Percentiles rank a stretch among this genome's conserved stretches.
phyloP scores from a whole-genome alignment of 257 asterid genomes.

The Datura wrightii region DNA sequence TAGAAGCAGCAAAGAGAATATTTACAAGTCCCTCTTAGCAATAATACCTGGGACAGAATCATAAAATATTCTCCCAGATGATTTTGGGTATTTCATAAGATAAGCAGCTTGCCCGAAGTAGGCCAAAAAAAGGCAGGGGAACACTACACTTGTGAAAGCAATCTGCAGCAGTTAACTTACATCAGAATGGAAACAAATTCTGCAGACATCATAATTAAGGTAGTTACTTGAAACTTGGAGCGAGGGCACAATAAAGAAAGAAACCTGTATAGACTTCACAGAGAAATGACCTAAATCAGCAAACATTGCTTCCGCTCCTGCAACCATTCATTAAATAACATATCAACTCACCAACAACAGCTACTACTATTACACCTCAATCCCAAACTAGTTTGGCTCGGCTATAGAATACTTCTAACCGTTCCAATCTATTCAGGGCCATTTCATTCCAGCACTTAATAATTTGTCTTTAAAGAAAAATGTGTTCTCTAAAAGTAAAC shows the following conservation, averaged over 20 bases:
- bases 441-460: background rate
- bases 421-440: background rate
- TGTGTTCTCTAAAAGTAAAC: background rate
- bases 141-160: conserved; percentile 84
- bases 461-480: background rate
- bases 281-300: conserved; percentile 98
- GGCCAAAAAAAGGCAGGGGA: conserved; percentile 94
- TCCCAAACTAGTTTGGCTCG: background rate
- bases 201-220: background rate
- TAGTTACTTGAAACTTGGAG: background rate
- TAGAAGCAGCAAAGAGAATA: background rate
- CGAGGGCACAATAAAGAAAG: conserved; percentile 13
- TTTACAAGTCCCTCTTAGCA: conserved; percentile 1
- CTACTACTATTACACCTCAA: background rate
- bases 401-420: background rate
- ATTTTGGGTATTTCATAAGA: conserved; percentile 70
- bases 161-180: conserved; percentile 54
- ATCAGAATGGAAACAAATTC: conserved; percentile 26
- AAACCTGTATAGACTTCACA: conserved; percentile 90
- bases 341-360: background rate
- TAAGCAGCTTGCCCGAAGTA: conserved; percentile 99
- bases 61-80: conserved; percentile 67
- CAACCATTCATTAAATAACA: conserved; percentile 29
- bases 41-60: conserved; percentile 88
- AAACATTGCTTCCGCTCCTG: conserved; percentile 99